Base-by-base conservation (phyloP, 768 basidiomycete genomes). In the Phanerochaete carnosa region DNA sequence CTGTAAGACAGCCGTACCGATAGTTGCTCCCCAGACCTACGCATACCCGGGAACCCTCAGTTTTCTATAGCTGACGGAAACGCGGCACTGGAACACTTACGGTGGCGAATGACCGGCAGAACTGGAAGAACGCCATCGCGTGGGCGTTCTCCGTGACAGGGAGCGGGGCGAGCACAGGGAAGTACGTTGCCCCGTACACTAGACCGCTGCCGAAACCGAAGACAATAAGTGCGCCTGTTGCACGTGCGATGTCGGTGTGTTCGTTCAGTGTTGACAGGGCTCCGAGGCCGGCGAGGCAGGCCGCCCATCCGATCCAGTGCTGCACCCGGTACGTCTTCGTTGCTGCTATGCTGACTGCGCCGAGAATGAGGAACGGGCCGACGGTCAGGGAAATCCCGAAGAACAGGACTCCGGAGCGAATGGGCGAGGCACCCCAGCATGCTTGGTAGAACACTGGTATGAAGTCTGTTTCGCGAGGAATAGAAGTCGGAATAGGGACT, bases 91-190 rank as follows among this genome's bases (percentile, higher is more conserved):
- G 25, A 29, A 25, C 5, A 49, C 65, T 30, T 33, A 65, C 66
- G 35, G 43, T 53, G 3, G 58, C 58, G 29, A 59, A 66, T 12
- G 45, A 46, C 5, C 66, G 49, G 45, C 64, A 65, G 23, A 66
- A 66, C 7, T 59, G 46, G 57, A 61, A 67, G 65, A 68, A 67
- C 22, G 69, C 63, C 1, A 74, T 62, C 6, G 75, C 74, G 11
- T 69, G 68, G 11, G 74, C 73, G 47, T 68, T 71, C 25, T 65
- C 64, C 7, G 64, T 39, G 1, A 70, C 62, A 16, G 66, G 66
- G 3, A 74, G 57, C 0, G 73, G 70, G 23, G 75, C 70, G 22
- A 75, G 66, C 16, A 72, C 68, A 7, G 73, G 68, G 64, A 75
- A 75, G 39, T 63, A 66, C 1, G 71, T 68, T 0, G 57, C 61